phyloP scores from a whole-genome alignment of 208 protist genomes.

The Wallacemonas sp. region DNA sequence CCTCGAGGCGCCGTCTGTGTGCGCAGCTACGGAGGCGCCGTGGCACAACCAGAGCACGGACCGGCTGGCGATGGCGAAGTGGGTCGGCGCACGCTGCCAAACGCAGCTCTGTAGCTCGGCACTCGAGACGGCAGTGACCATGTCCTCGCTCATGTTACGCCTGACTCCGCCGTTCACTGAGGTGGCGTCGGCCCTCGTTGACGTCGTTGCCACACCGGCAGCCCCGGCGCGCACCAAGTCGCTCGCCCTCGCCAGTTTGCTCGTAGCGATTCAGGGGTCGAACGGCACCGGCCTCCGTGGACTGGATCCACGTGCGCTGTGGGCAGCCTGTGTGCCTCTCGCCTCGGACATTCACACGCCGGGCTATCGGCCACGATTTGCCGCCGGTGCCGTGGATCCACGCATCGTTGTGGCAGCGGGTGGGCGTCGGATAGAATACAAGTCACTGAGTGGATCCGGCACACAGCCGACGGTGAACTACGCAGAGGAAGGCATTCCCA shows the following conservation, averaged over 20 bases:
- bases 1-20: conserved; percentile 12
- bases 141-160: conserved; percentile 42
- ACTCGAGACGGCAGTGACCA: conserved; percentile 53
- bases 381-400: conserved; percentile 11
- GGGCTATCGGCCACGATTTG: conserved; percentile 33
- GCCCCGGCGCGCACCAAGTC: neutral
- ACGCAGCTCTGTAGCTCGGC: conserved; percentile 50
- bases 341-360: conserved; percentile 7
- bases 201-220: conserved; percentile 22
- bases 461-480: conserved; percentile 27
- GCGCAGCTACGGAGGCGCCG: neutral
- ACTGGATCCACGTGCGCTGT: conserved; percentile 36
- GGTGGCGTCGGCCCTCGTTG: conserved; percentile 45
- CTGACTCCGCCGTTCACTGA: conserved; percentile 25
- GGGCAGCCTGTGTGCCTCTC: conserved; percentile 34
- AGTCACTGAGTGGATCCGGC: neutral
- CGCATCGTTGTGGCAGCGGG: conserved; percentile 31
- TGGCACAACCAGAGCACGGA: neutral
- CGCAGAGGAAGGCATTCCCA: conserved; percentile 55
- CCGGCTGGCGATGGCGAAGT: neutral
- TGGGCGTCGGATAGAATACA: conserved; percentile 32
- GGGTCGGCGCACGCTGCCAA: conserved; percentile 23
- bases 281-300: conserved; percentile 8
- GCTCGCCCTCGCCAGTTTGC: neutral
- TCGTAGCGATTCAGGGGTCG: neutral